These are phyloP conservation scores for Xerocomellus dryophilus DNA, from an alignment of 768 basidiomycete genomes.

Conservation along the genomic window DNA sequence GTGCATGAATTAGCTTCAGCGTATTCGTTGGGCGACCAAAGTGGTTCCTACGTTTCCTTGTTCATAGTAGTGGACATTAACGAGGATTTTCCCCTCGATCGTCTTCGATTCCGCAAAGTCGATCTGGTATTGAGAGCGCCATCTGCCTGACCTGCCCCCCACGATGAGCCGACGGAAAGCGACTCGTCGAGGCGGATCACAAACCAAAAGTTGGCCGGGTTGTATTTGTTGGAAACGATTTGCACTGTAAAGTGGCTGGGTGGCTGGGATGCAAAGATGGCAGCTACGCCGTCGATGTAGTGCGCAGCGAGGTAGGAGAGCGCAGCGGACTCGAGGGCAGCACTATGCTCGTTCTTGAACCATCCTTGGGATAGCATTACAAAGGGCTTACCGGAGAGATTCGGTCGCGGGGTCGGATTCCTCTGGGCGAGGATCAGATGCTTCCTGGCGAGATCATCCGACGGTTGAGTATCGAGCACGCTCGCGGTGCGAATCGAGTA, in stretches of 20 bases:
- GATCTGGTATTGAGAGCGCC: conserved; percentile 84
- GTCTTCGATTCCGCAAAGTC: conserved; percentile 55
- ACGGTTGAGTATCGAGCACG: conserved; percentile 2
- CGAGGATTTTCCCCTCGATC: conserved; percentile 69
- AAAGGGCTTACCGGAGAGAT: conserved; percentile 61
- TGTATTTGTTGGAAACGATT: conserved; percentile 95
- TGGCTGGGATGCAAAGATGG: conserved; percentile 60
- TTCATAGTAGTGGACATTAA: conserved; percentile 96
- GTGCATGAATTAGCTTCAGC: neutral
- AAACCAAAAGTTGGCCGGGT: conserved; percentile 89
- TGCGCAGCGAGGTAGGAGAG: conserved; percentile 74
- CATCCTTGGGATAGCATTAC: neutral
- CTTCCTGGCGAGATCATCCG: conserved; percentile 49
- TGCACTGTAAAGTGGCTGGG: conserved; percentile 62
- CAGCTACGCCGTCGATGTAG: conserved; percentile 73
- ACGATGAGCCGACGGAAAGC: neutral
- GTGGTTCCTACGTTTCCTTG: conserved; percentile 76
- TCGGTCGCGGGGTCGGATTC: conserved; percentile 66
- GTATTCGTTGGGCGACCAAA: neutral
- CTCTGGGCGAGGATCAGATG: conserved; percentile 64
- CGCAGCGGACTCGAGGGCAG: conserved; percentile 66
- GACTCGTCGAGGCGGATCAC: neutral
- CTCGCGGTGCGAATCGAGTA: conserved; percentile 2
- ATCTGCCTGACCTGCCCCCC: conserved; percentile 78
- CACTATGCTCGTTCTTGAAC: conserved; percentile 37